phyloP scores from a whole-genome alignment of 495 filamentous ascomycete species.

The Penicillium ucsense region DNA sequence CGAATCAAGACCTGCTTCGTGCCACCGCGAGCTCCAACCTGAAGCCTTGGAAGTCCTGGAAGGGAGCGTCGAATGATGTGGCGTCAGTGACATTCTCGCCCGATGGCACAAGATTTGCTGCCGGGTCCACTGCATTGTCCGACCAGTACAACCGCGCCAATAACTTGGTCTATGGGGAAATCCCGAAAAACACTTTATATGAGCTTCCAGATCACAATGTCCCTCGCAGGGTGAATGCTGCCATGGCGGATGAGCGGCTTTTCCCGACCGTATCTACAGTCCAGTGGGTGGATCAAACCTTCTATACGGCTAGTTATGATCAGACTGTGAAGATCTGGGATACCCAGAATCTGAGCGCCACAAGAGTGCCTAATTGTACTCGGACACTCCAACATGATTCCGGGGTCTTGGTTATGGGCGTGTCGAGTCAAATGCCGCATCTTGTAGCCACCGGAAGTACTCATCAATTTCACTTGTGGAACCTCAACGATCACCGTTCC shows the following conservation, averaged over 20 bases:
- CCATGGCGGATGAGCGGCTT: slow-evolving; percentile 54
- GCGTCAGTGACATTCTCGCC: slow-evolving; percentile 39
- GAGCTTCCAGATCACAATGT: slow-evolving; percentile 66
- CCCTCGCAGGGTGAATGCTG: slow-evolving; percentile 35
- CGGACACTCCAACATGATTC: slow-evolving; percentile 54
- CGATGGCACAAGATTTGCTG: slow-evolving; percentile 38
- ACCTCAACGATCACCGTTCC: slow-evolving; percentile 5
- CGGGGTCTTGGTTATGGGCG: slow-evolving; percentile 61
- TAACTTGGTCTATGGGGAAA: slow-evolving; percentile 68
- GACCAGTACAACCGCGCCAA: slow-evolving; percentile 74
- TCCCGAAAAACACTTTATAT: slow-evolving; percentile 38
- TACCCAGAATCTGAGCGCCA: slow-evolving; percentile 11
- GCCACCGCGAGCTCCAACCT: slow-evolving; percentile 15
- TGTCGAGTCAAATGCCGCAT: slow-evolving; percentile 32
- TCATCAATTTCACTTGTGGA: slow-evolving; percentile 19
- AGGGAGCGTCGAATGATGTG: slow-evolving; percentile 44
- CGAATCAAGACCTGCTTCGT: slow-evolving; percentile 8
- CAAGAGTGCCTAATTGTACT: slow-evolving; percentile 17
- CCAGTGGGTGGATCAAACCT: slow-evolving; percentile 52
- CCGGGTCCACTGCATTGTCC: slow-evolving; percentile 62
- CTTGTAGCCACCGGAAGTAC: slow-evolving; percentile 43
- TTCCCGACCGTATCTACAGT: slow-evolving; percentile 72
- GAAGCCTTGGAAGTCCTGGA: slow-evolving; percentile 33
- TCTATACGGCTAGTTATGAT: slow-evolving; percentile 80
- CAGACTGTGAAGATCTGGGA: slow-evolving; percentile 70